Percentiles rank a stretch among this genome's conserved stretches.
Evolutionary conservation across 2,329 filamentous ascomycete species (phyloP).

Genomic region (Meredithiella fracta): DNA sequence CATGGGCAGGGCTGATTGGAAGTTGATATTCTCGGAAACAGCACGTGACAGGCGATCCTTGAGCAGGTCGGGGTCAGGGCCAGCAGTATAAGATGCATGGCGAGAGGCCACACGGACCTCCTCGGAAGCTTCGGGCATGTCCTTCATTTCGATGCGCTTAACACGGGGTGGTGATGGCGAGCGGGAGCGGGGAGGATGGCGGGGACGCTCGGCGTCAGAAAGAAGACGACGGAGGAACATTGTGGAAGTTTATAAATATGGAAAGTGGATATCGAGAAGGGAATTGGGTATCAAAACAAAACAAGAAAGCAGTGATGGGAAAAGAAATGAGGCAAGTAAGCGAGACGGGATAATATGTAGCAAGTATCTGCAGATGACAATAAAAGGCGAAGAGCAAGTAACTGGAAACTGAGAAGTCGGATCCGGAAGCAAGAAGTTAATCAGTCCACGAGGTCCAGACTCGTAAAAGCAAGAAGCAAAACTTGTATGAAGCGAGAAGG

Average conservation of each 20-base stretch:
- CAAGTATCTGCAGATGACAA: not conserved
- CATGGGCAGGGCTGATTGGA: conserved; percentile 12
- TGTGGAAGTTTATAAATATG: not conserved
- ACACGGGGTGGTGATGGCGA: conserved; percentile 11
- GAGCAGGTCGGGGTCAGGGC: conserved; percentile 10
- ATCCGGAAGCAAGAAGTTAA: no score
- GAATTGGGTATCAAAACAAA: not conserved
- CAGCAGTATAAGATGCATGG: conserved; percentile 8
- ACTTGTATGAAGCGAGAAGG: not conserved
- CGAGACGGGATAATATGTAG: not conserved
- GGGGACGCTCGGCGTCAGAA: conserved; percentile 10
- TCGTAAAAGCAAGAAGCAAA: not conserved
- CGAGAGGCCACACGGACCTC: conserved; percentile 4
- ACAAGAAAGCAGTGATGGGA: not conserved
- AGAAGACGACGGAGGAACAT: conserved; percentile 13
- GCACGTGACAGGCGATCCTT: conserved; percentile 11
- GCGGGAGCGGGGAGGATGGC: conserved; percentile 12
- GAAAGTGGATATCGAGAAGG: not conserved
- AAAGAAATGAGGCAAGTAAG: not conserved
- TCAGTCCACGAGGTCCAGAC: no score
- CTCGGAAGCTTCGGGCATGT: conserved; percentile 12
- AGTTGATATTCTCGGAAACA: conserved; percentile 7
- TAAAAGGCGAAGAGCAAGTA: not conserved
- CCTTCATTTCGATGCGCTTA: conserved; percentile 13
- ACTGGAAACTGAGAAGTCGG: no score